phyloP scores from a whole-genome alignment of 1,139 yeast genomes.

The Sugiyamaella novakii region DNA sequence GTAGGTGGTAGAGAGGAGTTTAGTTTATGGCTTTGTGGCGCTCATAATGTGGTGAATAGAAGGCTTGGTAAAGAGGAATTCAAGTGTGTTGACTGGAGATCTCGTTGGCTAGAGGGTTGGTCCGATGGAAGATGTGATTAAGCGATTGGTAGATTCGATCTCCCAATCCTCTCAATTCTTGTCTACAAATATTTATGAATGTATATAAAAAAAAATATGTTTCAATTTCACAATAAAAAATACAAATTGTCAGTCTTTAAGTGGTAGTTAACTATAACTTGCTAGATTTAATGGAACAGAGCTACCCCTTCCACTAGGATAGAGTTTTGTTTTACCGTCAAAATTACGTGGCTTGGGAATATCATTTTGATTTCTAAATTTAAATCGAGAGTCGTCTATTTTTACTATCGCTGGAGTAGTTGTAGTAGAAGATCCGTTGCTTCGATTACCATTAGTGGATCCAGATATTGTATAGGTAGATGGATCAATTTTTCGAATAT shows the following conservation, averaged over 20 bases:
- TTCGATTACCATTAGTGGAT: conserved; percentile 22
- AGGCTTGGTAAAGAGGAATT: conserved; percentile 84
- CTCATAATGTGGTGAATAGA: conserved; percentile 86
- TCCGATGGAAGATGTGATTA: conserved; percentile 37
- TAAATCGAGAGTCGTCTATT: conserved; percentile 77
- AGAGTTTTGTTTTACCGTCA: conserved; percentile 68
- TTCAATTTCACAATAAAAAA: background rate
- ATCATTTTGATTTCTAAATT: conserved; percentile 65
- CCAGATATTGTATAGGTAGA: conserved; percentile 39
- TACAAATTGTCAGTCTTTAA: no score
- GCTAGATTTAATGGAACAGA: conserved; percentile 83
- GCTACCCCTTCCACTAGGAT: conserved; percentile 95
- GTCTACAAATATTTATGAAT: background rate
- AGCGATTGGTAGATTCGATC: background rate
- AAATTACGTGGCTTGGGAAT: conserved; percentile 84
- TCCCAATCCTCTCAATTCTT: background rate
- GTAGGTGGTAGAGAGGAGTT: conserved; percentile 74
- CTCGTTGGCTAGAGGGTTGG: conserved; percentile 73
- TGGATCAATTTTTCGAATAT: conserved; percentile 38
- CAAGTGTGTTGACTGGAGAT: conserved; percentile 87
- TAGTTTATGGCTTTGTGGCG: conserved; percentile 91
- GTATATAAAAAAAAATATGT: background rate
- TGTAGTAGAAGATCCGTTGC: conserved; percentile 26
- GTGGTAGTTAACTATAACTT: conserved; percentile 38
- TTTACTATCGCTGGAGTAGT: conserved; percentile 25